phyloP scores from a whole-genome alignment of 345 rosid species.

The Lepidium aucheri region DNA sequence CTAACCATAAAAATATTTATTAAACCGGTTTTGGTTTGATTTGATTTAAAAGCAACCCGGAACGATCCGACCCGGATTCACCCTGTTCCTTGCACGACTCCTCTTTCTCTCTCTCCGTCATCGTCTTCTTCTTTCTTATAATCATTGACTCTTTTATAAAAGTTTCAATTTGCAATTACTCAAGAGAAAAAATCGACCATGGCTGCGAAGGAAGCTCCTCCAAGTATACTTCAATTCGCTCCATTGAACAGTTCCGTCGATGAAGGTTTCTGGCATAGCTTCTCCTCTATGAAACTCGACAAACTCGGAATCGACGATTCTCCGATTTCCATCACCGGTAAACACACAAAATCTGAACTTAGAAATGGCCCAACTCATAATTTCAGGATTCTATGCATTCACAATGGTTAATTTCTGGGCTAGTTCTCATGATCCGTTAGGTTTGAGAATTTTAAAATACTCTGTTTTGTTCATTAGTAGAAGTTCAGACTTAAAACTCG shows the following conservation, averaged over 20 bases:
- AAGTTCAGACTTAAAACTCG: not conserved
- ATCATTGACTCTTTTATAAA: not conserved
- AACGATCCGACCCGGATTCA: constrained; percentile 3
- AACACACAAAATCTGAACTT: not conserved
- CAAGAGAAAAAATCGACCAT: constrained; percentile 5
- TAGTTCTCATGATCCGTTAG: constrained; percentile 2
- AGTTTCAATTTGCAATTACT: not conserved
- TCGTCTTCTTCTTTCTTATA: constrained; percentile 1
- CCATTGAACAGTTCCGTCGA: constrained; percentile 73
- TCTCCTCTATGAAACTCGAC: constrained; percentile 84
- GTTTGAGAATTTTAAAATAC: constrained; percentile 1
- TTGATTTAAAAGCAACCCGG: not conserved
- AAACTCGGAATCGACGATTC: constrained; percentile 86
- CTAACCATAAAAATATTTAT: no score
- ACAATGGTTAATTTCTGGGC: not conserved
- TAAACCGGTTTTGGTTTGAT: not conserved
- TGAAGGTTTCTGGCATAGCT: constrained; percentile 91
- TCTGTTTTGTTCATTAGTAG: not conserved
- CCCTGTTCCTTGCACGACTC: constrained; percentile 23
- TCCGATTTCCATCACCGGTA: constrained; percentile 74
- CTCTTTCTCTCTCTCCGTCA: constrained; percentile 13
- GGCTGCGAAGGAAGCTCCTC: constrained; percentile 18
- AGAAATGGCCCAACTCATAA: not conserved
- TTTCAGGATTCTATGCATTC: not conserved
- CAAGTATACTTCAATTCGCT: constrained; percentile 56